Evolutionary conservation across 2,329 filamentous ascomycete species (phyloP).

Genomic region (Diaporthe eres): DNA sequence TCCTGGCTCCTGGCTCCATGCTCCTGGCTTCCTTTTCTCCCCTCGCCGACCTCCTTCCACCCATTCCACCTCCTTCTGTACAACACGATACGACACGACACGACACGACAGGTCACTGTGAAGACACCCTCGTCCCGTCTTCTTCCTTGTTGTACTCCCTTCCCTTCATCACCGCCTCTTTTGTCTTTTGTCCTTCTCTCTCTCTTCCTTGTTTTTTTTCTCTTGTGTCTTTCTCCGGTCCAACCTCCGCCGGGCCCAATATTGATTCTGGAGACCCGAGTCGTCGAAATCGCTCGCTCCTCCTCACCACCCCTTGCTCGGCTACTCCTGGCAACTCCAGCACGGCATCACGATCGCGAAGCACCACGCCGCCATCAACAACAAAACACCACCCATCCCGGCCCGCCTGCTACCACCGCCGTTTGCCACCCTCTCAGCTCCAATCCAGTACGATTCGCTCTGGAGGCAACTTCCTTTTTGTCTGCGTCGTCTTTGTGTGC

Average conservation of each 20-base stretch:
- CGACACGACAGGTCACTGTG: conserved; percentile 30
- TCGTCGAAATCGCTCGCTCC: conserved; percentile 27
- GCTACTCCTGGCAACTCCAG: conserved; percentile 9
- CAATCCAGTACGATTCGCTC: conserved; percentile 40
- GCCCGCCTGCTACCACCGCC: not conserved
- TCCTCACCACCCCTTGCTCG: conserved; percentile 29
- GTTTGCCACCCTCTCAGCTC: conserved; percentile 46
- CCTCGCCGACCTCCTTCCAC: conserved; percentile 34
- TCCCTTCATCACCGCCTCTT: conserved; percentile 39
- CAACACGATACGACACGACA: conserved; percentile 30
- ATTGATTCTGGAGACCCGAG: conserved; percentile 32
- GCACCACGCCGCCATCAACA: conserved; percentile 38
- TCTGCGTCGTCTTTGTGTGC: conserved; percentile 40
- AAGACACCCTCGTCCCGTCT: conserved; percentile 36
- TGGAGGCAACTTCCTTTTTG: conserved; percentile 41
- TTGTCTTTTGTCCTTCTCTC: conserved; percentile 37
- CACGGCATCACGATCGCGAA: conserved; percentile 22
- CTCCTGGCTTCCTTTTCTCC: conserved; percentile 26
- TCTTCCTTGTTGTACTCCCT: conserved; percentile 39
- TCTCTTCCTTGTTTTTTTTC: not conserved
- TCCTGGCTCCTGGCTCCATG: conserved; percentile 9
- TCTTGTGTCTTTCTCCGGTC: conserved; percentile 38
- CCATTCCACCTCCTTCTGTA: conserved; percentile 22
- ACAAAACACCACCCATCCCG: conserved; percentile 25
- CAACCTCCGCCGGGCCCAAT: conserved; percentile 26